Evolutionary conservation across 1,139 yeast genomes (phyloP), one percentile per base, ranked within the genome.

Genomic region (Pichia sp.): DNA sequence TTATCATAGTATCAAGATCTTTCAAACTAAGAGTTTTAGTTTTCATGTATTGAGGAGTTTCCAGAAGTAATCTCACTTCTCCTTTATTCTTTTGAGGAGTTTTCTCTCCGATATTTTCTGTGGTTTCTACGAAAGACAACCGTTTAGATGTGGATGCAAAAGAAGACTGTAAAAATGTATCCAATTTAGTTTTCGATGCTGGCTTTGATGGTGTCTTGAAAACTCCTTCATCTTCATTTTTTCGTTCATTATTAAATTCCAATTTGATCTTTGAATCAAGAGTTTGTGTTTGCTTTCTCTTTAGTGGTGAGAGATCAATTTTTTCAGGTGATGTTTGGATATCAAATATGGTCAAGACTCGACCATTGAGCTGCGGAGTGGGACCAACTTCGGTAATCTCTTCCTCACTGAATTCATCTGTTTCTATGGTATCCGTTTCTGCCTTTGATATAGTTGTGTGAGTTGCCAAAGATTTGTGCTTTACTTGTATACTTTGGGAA

Each of bases 291-390:
- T 23, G 11, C 12, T 28, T 24, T 34, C 37, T 5, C 34, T 41
- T 37, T 39, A 36, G 30, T 64, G 5, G 72, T 62, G 48, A 63
- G 62, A 37, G 21, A 11, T 22, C 25, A 10, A 34, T 18, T 10
- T 51, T 66, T 61, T 45, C 46, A 4, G 52, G 53, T 1, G 34
- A 49, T 10, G 40, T 41, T 20, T 53, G 54, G 34, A 72, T 62
- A 48, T 81, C 88, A 52, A 82, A 79, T 11, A 82, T 67, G 10
- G 88, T 79, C 34, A 80, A 54, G 0, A 81, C 84, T 32, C 77
- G 69, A 0, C 91, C 91, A 45, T 78, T 70, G 9, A 82, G 69
- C 49, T 81, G 89, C 0, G 91, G 91, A 0, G 91, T 82, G 0
- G 91, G 91, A 0, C 89, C 89, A 15, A 81, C 56, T 47, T 75